Evolutionary conservation across 768 basidiomycete species (phyloP), one percentile per base, ranked within the genome.

Genomic region (Artomyces pyxidatus): DNA sequence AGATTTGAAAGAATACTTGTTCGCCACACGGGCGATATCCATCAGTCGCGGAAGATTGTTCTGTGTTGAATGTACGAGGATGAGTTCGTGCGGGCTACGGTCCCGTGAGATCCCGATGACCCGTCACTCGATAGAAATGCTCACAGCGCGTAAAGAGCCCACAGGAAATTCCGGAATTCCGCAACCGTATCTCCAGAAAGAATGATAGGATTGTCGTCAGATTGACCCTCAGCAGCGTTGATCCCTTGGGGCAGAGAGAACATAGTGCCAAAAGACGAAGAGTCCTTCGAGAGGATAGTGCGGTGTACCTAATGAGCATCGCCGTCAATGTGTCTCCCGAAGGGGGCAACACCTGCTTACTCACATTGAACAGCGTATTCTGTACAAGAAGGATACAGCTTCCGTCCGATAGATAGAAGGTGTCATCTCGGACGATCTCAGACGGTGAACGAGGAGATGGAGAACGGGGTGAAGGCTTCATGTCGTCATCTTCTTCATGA

Each of bases 61-160:
- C 37, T 65, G 66, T 26, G 72, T 63, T 10, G 72, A 69, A 17
- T 73, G 72, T 11, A 77, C 67, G 37, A 71, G 60, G 48, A 66
- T 66, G 19, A 85, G 66, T 56, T 87, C 84, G 17, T 74, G 77
- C 3, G 85, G 85, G 51, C 85, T 87, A 55, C 26, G 23, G 25
- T 38, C 6, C 9, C 37, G 32, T 23, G 6, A 25, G 16, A 35
- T 51, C 27, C 48, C 45, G 12, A 23, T 32, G 7, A 16, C 46
- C 32, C 10, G 11, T 10, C 29, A 23, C 23, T 25, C 16, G 1
- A 27, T 28, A 38, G 26, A 3, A 38, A 45, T 17, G 37, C 83
- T 65, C 58, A 86, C 85, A 83, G 59, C 6, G 85, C 83, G 57
- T 88, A 88, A n/a, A 88, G 63, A 1, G 79, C 78, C 81, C 81